Evolutionary conservation across 768 basidiomycete species (phyloP), one percentile per base, ranked within the genome.

Genomic region (Coprinopsis strossmayeri): DNA sequence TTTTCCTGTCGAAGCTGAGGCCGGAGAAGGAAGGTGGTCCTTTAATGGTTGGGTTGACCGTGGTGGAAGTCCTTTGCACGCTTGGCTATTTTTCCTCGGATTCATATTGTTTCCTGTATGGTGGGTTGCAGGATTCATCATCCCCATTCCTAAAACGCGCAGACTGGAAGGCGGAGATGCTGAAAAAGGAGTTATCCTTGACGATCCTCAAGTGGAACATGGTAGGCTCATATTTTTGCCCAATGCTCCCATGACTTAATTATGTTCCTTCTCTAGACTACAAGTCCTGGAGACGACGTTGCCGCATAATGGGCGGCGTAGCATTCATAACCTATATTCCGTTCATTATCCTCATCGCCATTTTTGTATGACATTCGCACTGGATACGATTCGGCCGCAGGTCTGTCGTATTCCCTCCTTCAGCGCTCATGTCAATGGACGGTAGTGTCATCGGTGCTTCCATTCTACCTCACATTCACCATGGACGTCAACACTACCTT

Each of bases 161-260:
- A 69, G 70, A 32, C 71, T 84, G 17, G 84, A 78, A 18, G 80
- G 69, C 32, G 69, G 69, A 18, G 70, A 70, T 45, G 64, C 59
- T 40, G 85, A 87, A 65, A 87, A 87, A 62, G 82, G 70, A 17
- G 85, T 88, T 13, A 69, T 82, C 24, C 67, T 88, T 41, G 86
- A 88, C 57, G 85, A 89, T 63, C 87, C 87, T 23, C 87, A 89
- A 59, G 75, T 88, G 47, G 87, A 89, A 59, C 74, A 77, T 59
- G 82, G 87, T 88, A 55, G 57, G 83, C 67, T 20, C 32, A 41
- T 24, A n/a, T 49, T 30, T 28, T 41, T 35, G 28, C 34, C 26
- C 37, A 52, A 11, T n/a, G 11, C 40, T 23, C 54, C 24, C 20
- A 42, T 44, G 12, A 45, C 24, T 21, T 13, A 7, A 32, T 7